A percentile compares a stretch with the other conserved stretches of the same genome.
These are phyloP conservation scores for Arctium minus DNA, from an alignment of 129 eudicot species.

Conservation along the genomic window DNA sequence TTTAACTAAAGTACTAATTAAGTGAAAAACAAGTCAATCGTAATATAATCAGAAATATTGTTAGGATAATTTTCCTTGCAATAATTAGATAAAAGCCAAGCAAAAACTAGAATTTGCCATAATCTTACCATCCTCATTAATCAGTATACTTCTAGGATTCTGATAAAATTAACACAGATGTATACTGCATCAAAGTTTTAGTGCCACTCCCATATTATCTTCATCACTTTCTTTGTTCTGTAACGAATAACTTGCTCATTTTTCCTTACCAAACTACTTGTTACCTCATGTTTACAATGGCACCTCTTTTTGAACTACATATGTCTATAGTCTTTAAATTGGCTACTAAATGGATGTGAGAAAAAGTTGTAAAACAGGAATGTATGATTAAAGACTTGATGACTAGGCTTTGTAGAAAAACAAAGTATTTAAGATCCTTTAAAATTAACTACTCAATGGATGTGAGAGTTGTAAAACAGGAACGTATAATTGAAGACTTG, in stretches of 20 bases:
- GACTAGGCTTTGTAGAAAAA: background rate
- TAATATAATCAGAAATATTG: background rate
- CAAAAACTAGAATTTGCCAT: background rate
- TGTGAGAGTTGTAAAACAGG: no score
- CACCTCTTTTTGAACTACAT: background rate
- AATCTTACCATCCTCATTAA: background rate
- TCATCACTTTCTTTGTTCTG: background rate
- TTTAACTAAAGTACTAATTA: background rate
- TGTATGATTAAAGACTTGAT: background rate
- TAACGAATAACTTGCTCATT: background rate
- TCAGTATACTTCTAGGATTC: background rate
- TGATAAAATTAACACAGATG: background rate
- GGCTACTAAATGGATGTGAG: background rate
- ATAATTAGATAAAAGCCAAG: background rate
- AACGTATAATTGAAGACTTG: no score
- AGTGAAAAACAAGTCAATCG: background rate
- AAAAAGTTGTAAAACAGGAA: background rate
- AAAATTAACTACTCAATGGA: no score
- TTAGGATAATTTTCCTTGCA: background rate
- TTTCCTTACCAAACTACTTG: background rate
- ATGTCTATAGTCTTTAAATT: background rate
- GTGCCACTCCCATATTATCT: background rate
- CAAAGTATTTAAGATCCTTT: no score
- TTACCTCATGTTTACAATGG: background rate
- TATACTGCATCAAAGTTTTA: background rate